Evolutionary conservation across 2,329 filamentous ascomycete species (phyloP).

Genomic region (Phialemonium atrogriseum): DNA sequence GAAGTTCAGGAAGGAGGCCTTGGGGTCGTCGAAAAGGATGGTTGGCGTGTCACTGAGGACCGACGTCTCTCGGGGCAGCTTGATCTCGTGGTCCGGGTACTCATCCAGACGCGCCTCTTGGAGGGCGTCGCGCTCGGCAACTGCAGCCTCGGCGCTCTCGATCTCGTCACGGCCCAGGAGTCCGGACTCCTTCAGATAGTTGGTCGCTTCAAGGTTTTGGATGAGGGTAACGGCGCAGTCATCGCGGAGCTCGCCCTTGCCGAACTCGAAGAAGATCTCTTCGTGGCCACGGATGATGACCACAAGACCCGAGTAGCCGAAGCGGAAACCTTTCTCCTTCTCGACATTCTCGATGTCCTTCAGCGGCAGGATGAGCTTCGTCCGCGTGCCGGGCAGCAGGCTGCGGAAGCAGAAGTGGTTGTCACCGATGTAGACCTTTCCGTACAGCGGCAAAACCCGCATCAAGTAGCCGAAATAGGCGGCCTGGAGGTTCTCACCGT

Average conservation of each 20-base stretch:
- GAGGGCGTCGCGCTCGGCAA: slow-evolving; percentile 72
- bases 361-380: slow-evolving; percentile 84
- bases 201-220: slow-evolving; percentile 64
- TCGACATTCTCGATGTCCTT: slow-evolving; percentile 88
- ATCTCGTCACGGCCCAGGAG: slow-evolving; percentile 60
- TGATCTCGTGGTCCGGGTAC: slow-evolving; percentile 40
- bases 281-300: slow-evolving; percentile 92
- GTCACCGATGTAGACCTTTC: slow-evolving; percentile 91
- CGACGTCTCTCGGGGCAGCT: slow-evolving; percentile 37
- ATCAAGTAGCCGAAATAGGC: slow-evolving; percentile 92
- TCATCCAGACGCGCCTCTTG: slow-evolving; percentile 60
- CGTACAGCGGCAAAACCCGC: slow-evolving; percentile 82
- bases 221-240: slow-evolving; percentile 81
- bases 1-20: slow-evolving; percentile 82
- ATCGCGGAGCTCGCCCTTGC: slow-evolving; percentile 67
- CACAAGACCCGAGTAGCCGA: slow-evolving; percentile 84
- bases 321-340: slow-evolving; percentile 90
- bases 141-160: slow-evolving; percentile 64
- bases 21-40: slow-evolving; percentile 82
- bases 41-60: slow-evolving; percentile 53
- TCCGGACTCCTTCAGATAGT: slow-evolving; percentile 62
- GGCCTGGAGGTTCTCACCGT: slow-evolving; percentile 73
- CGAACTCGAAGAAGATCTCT: slow-evolving; percentile 94
- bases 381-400: slow-evolving; percentile 77
- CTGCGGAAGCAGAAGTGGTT: slow-evolving; percentile 88